Evolutionary conservation across 2,329 filamentous ascomycete genomes (phyloP).

Genomic region (Phoma sp.): DNA sequence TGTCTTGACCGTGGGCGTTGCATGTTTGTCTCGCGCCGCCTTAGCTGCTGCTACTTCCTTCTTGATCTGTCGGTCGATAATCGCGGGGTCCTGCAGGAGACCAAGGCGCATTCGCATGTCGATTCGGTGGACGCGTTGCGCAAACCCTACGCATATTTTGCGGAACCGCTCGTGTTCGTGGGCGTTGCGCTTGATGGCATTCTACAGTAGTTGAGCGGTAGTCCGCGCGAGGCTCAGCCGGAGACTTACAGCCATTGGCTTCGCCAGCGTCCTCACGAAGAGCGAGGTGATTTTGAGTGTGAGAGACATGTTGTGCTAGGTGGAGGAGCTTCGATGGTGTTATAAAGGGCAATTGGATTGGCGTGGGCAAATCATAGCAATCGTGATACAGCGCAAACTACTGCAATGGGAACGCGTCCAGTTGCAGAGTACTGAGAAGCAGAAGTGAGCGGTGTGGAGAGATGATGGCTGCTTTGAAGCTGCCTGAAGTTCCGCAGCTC

Average conservation of each 20-base stretch:
- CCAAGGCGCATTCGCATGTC: conserved; percentile 73
- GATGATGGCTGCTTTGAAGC: conserved; percentile 22
- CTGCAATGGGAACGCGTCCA: neutral
- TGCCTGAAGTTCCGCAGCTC: conserved; percentile 30
- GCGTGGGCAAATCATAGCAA: conserved; percentile 13
- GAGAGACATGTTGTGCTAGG: conserved; percentile 60
- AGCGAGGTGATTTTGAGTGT: conserved; percentile 71
- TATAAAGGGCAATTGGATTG: conserved; percentile 14
- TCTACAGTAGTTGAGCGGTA: conserved; percentile 52
- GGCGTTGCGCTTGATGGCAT: conserved; percentile 70
- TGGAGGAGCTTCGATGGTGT: conserved; percentile 4
- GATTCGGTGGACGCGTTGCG: conserved; percentile 68
- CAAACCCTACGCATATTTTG: conserved; percentile 65
- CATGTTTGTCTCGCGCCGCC: conserved; percentile 58
- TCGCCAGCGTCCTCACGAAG: conserved; percentile 69
- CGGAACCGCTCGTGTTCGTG: conserved; percentile 73
- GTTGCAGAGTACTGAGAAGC: neutral
- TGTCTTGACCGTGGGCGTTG: conserved; percentile 66
- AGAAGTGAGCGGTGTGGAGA: neutral
- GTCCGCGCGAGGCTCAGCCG: too few species aligned
- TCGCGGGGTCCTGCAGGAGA: conserved; percentile 66
- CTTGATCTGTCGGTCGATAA: conserved; percentile 59
- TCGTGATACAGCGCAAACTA: neutral
- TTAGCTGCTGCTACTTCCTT: conserved; percentile 63
- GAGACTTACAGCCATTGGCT: conserved; percentile 67